Conservation (phyloP, 192 early-diverging fungal genomes). For the Linnemannia schmuckeri region DNA sequence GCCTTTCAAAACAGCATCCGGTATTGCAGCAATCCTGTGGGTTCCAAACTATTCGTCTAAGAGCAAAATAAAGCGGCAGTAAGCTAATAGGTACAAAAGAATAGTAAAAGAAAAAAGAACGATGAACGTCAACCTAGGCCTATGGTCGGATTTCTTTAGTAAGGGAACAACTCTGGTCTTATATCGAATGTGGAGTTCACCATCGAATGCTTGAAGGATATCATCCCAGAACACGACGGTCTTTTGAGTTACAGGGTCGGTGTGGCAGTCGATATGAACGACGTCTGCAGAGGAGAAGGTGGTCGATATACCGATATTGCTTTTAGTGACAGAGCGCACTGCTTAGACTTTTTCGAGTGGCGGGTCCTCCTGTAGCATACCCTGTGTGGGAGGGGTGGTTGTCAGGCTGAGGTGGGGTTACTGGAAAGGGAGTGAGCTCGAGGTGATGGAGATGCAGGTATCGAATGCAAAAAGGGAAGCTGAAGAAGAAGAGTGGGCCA, state of each 20-base stretch:
- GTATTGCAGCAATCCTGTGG: too few relatives aligned
- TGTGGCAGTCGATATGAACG: background rate
- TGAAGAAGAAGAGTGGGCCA: too few relatives aligned
- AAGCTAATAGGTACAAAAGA: too few relatives aligned
- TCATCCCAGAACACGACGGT: conserved; percentile 13
- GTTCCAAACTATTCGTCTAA: too few relatives aligned
- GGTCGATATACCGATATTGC: background rate
- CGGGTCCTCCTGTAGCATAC: background rate
- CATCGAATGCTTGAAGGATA: background rate
- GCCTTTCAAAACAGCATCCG: background rate
- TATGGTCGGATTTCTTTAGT: background rate
- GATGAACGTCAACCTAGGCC: background rate
- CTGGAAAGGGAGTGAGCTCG: too few relatives aligned
- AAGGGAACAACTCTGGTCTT: background rate
- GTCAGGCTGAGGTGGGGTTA: too few relatives aligned
- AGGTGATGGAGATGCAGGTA: too few relatives aligned
- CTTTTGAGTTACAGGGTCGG: background rate
- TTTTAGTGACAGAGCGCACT: background rate
- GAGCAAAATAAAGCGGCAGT: too few relatives aligned
- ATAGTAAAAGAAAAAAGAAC: too few relatives aligned
- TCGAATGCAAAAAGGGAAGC: too few relatives aligned
- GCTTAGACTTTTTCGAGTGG: background rate
- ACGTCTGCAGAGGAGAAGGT: background rate
- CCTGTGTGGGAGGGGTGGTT: background rate
- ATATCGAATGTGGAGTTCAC: background rate